A percentile compares a stretch with the other conserved stretches of the same genome.
phyloP scores from a whole-genome alignment of 176 grass and related monocot genomes.

The Musa itinerans region DNA sequence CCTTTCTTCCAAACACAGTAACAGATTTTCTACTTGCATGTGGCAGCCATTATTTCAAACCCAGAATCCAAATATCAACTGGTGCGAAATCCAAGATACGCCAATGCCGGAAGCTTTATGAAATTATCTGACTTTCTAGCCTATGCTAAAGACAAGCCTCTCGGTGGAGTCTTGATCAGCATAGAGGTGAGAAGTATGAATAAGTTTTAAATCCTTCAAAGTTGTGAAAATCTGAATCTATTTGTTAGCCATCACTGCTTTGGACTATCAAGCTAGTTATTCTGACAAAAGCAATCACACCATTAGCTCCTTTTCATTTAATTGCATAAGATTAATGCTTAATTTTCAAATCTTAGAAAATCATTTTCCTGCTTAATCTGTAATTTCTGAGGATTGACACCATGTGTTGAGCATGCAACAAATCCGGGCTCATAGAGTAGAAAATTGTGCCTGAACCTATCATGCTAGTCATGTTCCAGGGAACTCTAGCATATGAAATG shows the following conservation, averaged over 20 bases:
- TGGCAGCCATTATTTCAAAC: constrained; percentile 61
- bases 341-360: not conserved
- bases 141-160: constrained; percentile 62
- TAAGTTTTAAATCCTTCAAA: not conserved
- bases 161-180: constrained; percentile 69
- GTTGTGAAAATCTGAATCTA: not conserved
- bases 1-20: not conserved
- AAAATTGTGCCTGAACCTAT: too few species aligned
- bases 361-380: not conserved
- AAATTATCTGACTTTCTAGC: constrained; percentile 73
- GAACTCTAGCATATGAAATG: too few species aligned
- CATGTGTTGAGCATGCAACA: too few species aligned
- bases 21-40: constrained; percentile 22
- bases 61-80: constrained; percentile 20
- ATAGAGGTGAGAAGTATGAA: constrained; percentile 62
- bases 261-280: too few species aligned
- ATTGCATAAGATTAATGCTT: not conserved
- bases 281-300: too few species aligned
- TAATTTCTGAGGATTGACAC: not conserved
- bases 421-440: too few species aligned
- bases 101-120: constrained; percentile 63
- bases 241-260: too few species aligned
- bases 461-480: too few species aligned
- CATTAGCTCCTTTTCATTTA: not conserved
- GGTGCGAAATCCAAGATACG: constrained; percentile 70